Evolutionary conservation across 306 rosid genomes (phyloP), one percentile per base, ranked within the genome.

Genomic region (Quercus variabilis): DNA sequence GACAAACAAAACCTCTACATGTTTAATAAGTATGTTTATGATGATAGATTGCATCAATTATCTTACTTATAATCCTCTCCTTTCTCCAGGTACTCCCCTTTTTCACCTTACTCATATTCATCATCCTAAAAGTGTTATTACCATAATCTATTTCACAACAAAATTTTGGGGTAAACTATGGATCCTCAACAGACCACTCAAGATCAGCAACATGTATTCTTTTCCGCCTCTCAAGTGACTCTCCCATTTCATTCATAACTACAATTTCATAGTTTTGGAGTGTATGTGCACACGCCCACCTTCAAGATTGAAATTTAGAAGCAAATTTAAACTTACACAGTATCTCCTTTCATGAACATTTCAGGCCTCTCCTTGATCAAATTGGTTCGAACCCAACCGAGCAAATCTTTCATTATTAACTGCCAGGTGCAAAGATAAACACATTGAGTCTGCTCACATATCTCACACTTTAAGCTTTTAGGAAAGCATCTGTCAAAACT

Each of bases 281-380:
- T 52, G 76, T 19, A 51, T 64, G 56, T 77, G 12, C 70, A 43
- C 31, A 1, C 25, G 0, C 23, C 55, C 69, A 67, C 5, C 28
- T 59, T 51, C 55, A 63, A 82, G 65, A 35, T 33, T 58, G 20
- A 71, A 68, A 49, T 28, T 12, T 35, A 52, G 65, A 35, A 78
- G 73, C 30, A 30, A 35, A 70, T 0, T 35, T 63, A 18, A 79
- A 84, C 98, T 92, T 89, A 92, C 99, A 92, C 97, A 55, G 96
- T 86, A 74, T 95, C 96, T 79, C 91, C 98, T 90, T 95, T 95
- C 92, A 95, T 90, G 86, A 95, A 95, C 97, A 95, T 95, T 83
- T 95, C 99, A 14, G 99, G 94, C 78, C 99, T 88, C 88, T 92
- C 98, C 91, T 91, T 91, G 87, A 95, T 95, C 93, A 95, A 69